These are phyloP conservation scores for Colletotrichum destructivum DNA, from an alignment of 2,329 filamentous ascomycete genomes.

Conservation along the genomic window DNA sequence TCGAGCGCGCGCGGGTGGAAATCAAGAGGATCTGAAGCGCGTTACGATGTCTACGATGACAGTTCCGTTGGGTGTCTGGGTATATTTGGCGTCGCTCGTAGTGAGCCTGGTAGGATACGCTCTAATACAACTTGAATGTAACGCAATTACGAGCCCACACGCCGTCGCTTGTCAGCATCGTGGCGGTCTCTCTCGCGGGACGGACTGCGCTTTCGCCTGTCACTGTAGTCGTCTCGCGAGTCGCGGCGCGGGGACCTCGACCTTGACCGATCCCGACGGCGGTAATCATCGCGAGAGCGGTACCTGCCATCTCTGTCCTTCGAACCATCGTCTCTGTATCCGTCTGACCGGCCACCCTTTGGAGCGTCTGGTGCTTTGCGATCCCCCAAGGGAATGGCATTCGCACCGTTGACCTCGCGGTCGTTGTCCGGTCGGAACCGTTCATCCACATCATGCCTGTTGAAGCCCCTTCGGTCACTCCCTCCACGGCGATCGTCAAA, in stretches of 20 bases:
- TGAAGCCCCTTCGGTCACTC: slow-evolving; percentile 54
- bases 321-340: slow-evolving; percentile 48
- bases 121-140: slow-evolving; percentile 24
- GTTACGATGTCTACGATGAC: slow-evolving; percentile 18
- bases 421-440: slow-evolving; percentile 76
- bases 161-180: slow-evolving; percentile 72
- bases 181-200: slow-evolving; percentile 69
- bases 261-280: slow-evolving; percentile 58
- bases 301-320: slow-evolving; percentile 49
- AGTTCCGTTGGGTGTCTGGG: slow-evolving; percentile 38
- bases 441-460: slow-evolving; percentile 69
- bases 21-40: slow-evolving; percentile 78
- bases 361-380: slow-evolving; percentile 57
- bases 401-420: slow-evolving; percentile 73
- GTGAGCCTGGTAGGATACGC: slow-evolving; percentile 30
- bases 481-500: slow-evolving; percentile 65
- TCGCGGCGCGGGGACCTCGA: slow-evolving; percentile 69
- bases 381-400: slow-evolving; percentile 79
- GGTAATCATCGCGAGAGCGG: slow-evolving; percentile 52
- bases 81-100: slow-evolving; percentile 43
- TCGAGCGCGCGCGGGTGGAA: slow-evolving; percentile 87
- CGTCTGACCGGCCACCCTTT: slow-evolving; percentile 48
- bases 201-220: slow-evolving; percentile 70
- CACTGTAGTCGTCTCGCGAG: slow-evolving; percentile 60
- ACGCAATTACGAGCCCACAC: slow-evolving; percentile 56